phyloP scores from a whole-genome alignment of 164 flowering plant species.

The Berberis thunbergii region DNA sequence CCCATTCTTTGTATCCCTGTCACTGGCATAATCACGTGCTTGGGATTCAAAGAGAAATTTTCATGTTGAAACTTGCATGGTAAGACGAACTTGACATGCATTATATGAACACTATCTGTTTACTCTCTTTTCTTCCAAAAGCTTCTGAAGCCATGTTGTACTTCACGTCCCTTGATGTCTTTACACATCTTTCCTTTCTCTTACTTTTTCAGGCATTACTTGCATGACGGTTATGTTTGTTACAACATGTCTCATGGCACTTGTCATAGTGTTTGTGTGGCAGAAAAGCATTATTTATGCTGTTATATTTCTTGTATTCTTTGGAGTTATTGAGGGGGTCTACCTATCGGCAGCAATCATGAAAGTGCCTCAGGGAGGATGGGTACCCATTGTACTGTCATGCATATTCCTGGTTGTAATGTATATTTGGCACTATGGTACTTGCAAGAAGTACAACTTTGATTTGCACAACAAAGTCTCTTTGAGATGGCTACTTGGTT shows the following conservation, averaged over 20 bases:
- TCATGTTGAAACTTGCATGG: no score
- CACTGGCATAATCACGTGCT: no score
- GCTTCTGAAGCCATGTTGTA: no score
- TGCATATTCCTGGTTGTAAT: slow-evolving; percentile 63
- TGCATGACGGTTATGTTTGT: slow-evolving; percentile 71
- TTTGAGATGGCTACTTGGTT: slow-evolving; percentile 84
- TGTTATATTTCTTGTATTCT: slow-evolving; percentile 61
- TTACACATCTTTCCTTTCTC: no score
- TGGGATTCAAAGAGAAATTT: no score
- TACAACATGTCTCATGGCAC: slow-evolving; percentile 62
- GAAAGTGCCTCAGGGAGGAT: slow-evolving; percentile 85
- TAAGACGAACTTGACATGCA: no score
- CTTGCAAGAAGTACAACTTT: slow-evolving; percentile 65
- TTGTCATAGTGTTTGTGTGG: slow-evolving; percentile 79
- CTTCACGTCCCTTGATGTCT: no score
- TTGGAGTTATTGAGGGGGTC: slow-evolving; percentile 41
- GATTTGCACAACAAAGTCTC: slow-evolving; percentile 93
- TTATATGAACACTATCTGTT: no score
- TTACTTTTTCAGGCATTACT: slow-evolving; percentile 48
- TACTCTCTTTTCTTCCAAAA: no score
- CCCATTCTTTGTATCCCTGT: no score
- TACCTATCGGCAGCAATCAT: slow-evolving; percentile 68
- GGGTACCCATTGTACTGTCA: slow-evolving; percentile 89
- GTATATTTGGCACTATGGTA: slow-evolving; percentile 90
- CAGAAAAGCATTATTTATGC: slow-evolving; percentile 22